These are phyloP conservation scores for Ogataea salicorniae DNA, from an alignment of 805 yeast species.

Conservation along the genomic window DNA sequence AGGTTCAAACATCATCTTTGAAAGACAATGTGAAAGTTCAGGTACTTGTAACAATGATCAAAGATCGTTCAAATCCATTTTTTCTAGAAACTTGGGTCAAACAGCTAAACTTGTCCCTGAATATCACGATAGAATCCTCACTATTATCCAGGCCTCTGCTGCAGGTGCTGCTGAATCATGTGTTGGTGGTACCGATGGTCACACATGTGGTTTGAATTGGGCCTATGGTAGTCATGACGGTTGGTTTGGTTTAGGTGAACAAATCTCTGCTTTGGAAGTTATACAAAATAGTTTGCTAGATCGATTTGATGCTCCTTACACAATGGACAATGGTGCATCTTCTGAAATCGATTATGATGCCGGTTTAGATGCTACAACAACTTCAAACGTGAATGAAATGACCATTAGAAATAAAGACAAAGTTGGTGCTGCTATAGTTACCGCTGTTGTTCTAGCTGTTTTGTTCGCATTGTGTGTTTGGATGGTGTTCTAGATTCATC, in stretches of 20 bases:
- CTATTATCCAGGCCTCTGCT: slow-evolving; percentile 39
- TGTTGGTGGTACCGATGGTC: slow-evolving; percentile 79
- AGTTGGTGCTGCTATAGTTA: slow-evolving; percentile 87
- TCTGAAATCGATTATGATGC: slow-evolving; percentile 51
- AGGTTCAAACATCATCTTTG: slow-evolving; percentile 45
- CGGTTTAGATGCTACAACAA: slow-evolving; percentile 53
- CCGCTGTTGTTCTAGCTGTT: slow-evolving; percentile 63
- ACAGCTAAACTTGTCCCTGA: slow-evolving; percentile 52
- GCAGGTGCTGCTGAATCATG: slow-evolving; percentile 73
- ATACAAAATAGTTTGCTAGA: slow-evolving; percentile 41
- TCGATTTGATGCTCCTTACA: slow-evolving; percentile 51
- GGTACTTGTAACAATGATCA: slow-evolving; percentile 67
- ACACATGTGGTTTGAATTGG: slow-evolving; percentile 84
- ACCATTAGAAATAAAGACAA: slow-evolving; percentile 56
- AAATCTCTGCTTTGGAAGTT: slow-evolving; percentile 69
- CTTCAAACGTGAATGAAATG: slow-evolving; percentile 36
- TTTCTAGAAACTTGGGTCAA: slow-evolving; percentile 57
- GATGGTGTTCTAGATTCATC: slow-evolving; percentile 44
- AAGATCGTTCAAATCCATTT: slow-evolving; percentile 67
- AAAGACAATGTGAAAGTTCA: slow-evolving; percentile 52
- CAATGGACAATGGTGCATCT: slow-evolving; percentile 62
- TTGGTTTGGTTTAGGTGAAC: slow-evolving; percentile 76
- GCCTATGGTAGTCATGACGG: slow-evolving; percentile 54
- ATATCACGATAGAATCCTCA: slow-evolving; percentile 37
- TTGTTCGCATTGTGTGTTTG: slow-evolving; percentile 67